Evolutionary conservation across 148 eudicot species (phyloP).

Genomic region (Suaeda aralocaspica): DNA sequence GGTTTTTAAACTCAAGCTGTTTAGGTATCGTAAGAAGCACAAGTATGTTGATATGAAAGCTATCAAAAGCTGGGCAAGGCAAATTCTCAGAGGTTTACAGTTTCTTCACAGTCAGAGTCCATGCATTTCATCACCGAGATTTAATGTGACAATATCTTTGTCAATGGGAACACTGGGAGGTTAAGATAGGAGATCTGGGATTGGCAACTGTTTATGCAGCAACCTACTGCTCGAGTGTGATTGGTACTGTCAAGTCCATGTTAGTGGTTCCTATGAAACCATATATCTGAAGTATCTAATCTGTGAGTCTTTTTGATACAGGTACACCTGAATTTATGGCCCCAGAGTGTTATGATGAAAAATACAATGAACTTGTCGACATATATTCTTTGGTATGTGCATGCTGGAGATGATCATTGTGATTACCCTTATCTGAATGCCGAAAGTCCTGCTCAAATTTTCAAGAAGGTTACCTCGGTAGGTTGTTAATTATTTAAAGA

Average conservation of each 20-base stretch:
- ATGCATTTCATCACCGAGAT: constrained; percentile 75
- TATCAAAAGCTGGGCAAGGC: constrained; percentile 79
- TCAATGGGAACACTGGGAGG: constrained; percentile 84
- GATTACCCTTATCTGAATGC: constrained; percentile 85
- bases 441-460: constrained; percentile 63
- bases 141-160: constrained; percentile 81
- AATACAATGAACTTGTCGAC: constrained; percentile 77
- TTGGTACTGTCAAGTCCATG: constrained; percentile 37
- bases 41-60: constrained; percentile 59
- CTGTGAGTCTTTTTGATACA: constrained; percentile 19
- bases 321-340: constrained; percentile 99
- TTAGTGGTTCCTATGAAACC: not conserved
- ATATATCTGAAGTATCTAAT: not conserved
- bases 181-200: constrained; percentile 89
- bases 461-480: constrained; percentile 73
- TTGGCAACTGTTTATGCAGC: constrained; percentile 70
- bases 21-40: constrained; percentile 75
- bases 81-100: constrained; percentile 68
- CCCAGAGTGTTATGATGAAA: constrained; percentile 84
- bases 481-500: constrained; percentile 9
- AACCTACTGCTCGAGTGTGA: constrained; percentile 57
- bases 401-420: constrained; percentile 77
- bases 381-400: constrained; percentile 93
- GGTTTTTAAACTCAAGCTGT: not conserved
- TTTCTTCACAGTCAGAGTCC: constrained; percentile 71